Evolutionary conservation across 2,329 filamentous ascomycete genomes (phyloP).

Genomic region (Pseudocercospora macadamiae): DNA sequence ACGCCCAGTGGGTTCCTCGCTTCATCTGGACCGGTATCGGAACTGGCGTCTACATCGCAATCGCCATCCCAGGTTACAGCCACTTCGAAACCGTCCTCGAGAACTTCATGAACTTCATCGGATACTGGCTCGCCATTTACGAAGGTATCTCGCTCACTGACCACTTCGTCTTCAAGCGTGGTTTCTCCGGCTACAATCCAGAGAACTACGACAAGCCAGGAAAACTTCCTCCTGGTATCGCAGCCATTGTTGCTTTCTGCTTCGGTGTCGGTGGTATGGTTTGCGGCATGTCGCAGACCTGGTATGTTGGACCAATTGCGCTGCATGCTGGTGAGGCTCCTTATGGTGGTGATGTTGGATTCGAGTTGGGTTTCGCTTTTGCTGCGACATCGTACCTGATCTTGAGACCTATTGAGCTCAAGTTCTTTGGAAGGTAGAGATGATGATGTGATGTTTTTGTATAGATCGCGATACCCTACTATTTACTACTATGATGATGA

Average conservation of each 20-base stretch:
- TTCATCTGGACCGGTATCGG: slow-evolving; percentile 68
- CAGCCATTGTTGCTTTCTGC: slow-evolving; percentile 65
- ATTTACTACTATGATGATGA: background rate
- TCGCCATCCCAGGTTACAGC: slow-evolving; percentile 70
- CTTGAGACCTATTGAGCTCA: slow-evolving; percentile 55
- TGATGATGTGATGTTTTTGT: background rate
- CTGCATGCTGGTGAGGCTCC: slow-evolving; percentile 56
- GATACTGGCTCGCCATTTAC: slow-evolving; percentile 77
- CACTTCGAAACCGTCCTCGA: slow-evolving; percentile 67
- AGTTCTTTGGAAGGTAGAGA: slow-evolving; percentile 36
- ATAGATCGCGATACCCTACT: slow-evolving; percentile 5
- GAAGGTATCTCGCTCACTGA: slow-evolving; percentile 67
- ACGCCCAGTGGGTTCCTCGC: slow-evolving; percentile 64
- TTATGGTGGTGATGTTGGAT: slow-evolving; percentile 63
- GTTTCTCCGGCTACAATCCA: slow-evolving; percentile 62
- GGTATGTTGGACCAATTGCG: slow-evolving; percentile 70
- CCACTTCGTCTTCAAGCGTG: slow-evolving; percentile 69
- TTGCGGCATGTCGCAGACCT: slow-evolving; percentile 70
- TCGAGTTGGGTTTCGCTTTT: slow-evolving; percentile 69
- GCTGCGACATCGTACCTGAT: slow-evolving; percentile 55
- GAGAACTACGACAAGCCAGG: slow-evolving; percentile 61
- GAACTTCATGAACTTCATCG: slow-evolving; percentile 66
- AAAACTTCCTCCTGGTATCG: slow-evolving; percentile 65
- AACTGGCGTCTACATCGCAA: slow-evolving; percentile 66
- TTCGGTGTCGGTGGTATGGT: slow-evolving; percentile 68